phyloP scores from a whole-genome alignment of 2,329 filamentous ascomycete genomes.

The Epichloe sylvatica region DNA sequence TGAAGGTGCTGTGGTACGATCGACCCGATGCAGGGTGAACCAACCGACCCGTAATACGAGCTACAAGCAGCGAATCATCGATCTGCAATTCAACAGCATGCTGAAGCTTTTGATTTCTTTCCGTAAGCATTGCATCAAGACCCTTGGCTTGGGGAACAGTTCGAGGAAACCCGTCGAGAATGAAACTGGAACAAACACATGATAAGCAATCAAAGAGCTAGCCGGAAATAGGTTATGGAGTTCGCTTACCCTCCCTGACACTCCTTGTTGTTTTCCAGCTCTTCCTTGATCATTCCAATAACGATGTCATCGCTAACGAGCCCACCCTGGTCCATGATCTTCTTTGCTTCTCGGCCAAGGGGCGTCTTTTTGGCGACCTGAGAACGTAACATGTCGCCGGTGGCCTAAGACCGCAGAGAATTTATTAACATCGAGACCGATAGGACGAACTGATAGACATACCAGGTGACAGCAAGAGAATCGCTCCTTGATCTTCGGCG shows the following conservation, averaged over 20 bases:
- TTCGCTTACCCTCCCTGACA: conserved; percentile 76
- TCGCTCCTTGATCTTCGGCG: conserved; percentile 94
- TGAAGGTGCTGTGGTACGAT: conserved; percentile 97
- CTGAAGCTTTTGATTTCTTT: conserved; percentile 70
- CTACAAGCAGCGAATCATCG: conserved; percentile 83
- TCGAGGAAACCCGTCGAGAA: conserved; percentile 95
- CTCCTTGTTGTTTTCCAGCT: conserved; percentile 85
- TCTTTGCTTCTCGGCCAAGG: conserved; percentile 92
- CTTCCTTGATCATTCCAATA: conserved; percentile 98
- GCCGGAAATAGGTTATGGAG: not conserved
- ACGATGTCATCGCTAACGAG: conserved; percentile 98
- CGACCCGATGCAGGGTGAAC: conserved; percentile 92
- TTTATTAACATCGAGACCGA: not conserved
- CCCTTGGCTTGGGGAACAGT: conserved; percentile 91
- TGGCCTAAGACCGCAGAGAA: conserved; percentile 48
- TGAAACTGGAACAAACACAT: conserved; percentile 52
- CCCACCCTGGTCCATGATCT: conserved; percentile 98
- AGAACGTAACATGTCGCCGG: conserved; percentile 96
- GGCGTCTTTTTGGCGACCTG: conserved; percentile 96
- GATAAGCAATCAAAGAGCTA: not conserved
- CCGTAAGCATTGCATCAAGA: conserved; percentile 78
- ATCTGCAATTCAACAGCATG: conserved; percentile 96
- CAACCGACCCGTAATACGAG: conserved; percentile 90
- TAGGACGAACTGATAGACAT: conserved; percentile 21
- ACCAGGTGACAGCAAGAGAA: conserved; percentile 96